phyloP scores from a whole-genome alignment of 768 basidiomycete species.

The Pluteus cervinus region DNA sequence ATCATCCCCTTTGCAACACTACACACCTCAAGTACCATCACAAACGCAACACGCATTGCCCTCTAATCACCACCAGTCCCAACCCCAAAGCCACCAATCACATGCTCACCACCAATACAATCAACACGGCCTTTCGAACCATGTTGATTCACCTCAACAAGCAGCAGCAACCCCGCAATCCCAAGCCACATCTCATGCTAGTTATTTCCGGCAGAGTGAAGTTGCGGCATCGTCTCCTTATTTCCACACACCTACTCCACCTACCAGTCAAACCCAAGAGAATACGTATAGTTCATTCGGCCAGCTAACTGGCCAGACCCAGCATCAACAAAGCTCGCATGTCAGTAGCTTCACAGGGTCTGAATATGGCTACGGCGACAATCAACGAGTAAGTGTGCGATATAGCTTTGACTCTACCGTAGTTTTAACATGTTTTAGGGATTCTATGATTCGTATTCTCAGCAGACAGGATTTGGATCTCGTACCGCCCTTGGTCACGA shows the following conservation, averaged over 20 bases:
- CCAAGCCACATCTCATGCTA: slow-evolving; percentile 41
- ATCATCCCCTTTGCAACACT: slow-evolving; percentile 18
- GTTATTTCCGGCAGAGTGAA: slow-evolving; percentile 68
- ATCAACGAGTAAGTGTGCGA: slow-evolving; percentile 46
- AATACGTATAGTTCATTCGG: slow-evolving; percentile 63
- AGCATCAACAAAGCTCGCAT: slow-evolving; percentile 56
- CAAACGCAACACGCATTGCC: slow-evolving; percentile 24
- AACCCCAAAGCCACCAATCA: slow-evolving; percentile 38
- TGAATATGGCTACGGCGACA: slow-evolving; percentile 68
- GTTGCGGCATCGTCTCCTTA: slow-evolving; percentile 44
- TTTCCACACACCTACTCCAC: slow-evolving; percentile 76
- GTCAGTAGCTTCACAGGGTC: slow-evolving; percentile 49
- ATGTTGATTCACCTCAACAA: slow-evolving; percentile 57
- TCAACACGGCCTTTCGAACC: slow-evolving; percentile 60
- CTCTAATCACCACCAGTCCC: slow-evolving; percentile 30
- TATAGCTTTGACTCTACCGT: slow-evolving; percentile 4
- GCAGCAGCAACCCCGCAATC: slow-evolving; percentile 34
- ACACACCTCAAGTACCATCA: slow-evolving; percentile 25
- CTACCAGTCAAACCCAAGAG: slow-evolving; percentile 56
- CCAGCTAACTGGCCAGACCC: slow-evolving; percentile 49
- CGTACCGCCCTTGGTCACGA: slow-evolving; percentile 67
- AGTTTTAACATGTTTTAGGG: slow-evolving; percentile 34
- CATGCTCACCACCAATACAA: slow-evolving; percentile 50
- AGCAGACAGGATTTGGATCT: slow-evolving; percentile 57
- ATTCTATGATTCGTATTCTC: slow-evolving; percentile 73